phyloP scores from a whole-genome alignment of 2,329 filamentous ascomycete genomes.

The Arthroderma uncinatum region DNA sequence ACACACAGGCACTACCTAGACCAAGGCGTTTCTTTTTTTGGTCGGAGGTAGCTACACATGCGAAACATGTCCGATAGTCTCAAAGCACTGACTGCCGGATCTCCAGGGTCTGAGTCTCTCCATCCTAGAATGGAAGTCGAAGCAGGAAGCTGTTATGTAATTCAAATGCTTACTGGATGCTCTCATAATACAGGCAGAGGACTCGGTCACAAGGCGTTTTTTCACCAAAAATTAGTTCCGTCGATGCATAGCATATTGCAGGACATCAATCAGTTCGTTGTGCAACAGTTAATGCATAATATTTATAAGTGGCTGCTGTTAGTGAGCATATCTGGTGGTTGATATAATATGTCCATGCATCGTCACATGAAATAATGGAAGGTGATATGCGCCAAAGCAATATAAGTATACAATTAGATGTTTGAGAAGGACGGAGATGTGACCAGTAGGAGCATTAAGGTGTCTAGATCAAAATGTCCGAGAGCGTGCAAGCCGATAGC shows the following conservation, averaged over 20 bases:
- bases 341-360: background rate
- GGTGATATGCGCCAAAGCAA: background rate
- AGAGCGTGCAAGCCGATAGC: background rate
- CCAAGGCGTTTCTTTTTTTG: background rate
- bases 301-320: background rate
- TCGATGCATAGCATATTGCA: background rate
- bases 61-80: background rate
- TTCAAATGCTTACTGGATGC: background rate
- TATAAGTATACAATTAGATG: background rate
- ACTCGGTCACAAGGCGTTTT: background rate
- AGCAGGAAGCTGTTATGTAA: background rate
- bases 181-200: background rate
- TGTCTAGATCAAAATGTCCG: background rate
- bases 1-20: too few relatives aligned
- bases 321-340: background rate
- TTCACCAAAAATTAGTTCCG: background rate
- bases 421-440: background rate
- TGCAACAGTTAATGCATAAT: slow-evolving; percentile 3
- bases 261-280: background rate
- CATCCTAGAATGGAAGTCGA: background rate
- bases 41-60: background rate
- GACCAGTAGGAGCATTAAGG: background rate
- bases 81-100: background rate
- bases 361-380: background rate
- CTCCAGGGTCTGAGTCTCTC: background rate